Percentiles rank a stretch among this genome's conserved stretches.
These are phyloP conservation scores for Brassica napus DNA, from an alignment of 345 rosid genomes.

Conservation along the genomic window Da-Ae NC_063439.1:2251001-2251500, in stretches of 20 bases:
- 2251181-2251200: constrained; percentile 60
- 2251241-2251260: constrained; percentile 54
- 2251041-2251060: background rate
- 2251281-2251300: constrained; percentile 56
- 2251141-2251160: constrained; percentile 53
- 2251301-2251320: constrained; percentile 44
- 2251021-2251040: constrained; percentile 20
- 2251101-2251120: constrained; percentile 19
- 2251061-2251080: constrained; percentile 47
- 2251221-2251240: constrained; percentile 42
- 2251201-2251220: constrained; percentile 64
- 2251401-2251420: background rate
- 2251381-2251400: background rate
- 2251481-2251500: constrained; percentile 60
- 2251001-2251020: constrained; percentile 33
- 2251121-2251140: constrained; percentile 42
- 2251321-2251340: constrained; percentile 62
- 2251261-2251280: constrained; percentile 62
- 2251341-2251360: constrained; percentile 41
- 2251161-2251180: constrained; percentile 59
- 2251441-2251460: constrained; percentile 34
- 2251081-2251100: constrained; percentile 56
- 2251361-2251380: background rate
- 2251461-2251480: constrained; percentile 45
- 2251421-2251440: constrained; percentile 22